phyloP scores from a whole-genome alignment of 805 yeast species.

The Schwanniomyces vanrijiae region DNA sequence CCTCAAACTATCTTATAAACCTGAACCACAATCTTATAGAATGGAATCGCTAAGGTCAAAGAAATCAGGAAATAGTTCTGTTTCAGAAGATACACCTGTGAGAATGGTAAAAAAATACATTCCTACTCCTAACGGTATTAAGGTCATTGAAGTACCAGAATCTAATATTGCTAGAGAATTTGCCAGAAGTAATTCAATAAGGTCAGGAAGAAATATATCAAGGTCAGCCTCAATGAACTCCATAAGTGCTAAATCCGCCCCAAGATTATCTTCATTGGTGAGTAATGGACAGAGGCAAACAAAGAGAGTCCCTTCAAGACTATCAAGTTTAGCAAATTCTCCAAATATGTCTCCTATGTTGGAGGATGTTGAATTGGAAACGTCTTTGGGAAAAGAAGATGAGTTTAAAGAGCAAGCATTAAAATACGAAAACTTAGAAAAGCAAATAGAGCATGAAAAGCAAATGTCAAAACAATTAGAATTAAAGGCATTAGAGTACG shows the following conservation, averaged over 20 bases:
- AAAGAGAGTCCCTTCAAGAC: conserved; percentile 13
- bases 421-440: conserved; percentile 26
- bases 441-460: conserved; percentile 40
- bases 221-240: conserved; percentile 22
- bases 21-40: conserved; percentile 8
- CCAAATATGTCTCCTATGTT: conserved; percentile 14
- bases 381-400: conserved; percentile 18
- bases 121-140: conserved; percentile 72
- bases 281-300: conserved; percentile 8
- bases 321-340: conserved; percentile 11
- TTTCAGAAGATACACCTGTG: conserved; percentile 7
- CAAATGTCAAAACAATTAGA: conserved; percentile 38
- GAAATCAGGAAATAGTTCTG: not conserved
- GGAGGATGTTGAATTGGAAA: conserved; percentile 20
- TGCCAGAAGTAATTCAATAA: conserved; percentile 39
- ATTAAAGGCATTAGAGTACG: conserved; percentile 34
- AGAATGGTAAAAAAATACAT: conserved; percentile 66
- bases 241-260: conserved; percentile 10
- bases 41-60: not conserved
- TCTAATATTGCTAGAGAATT: conserved; percentile 38
- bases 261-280: conserved; percentile 25
- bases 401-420: conserved; percentile 25
- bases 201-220: conserved; percentile 27
- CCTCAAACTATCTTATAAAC: conserved; percentile 27
- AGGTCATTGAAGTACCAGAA: conserved; percentile 67